phyloP scores from a whole-genome alignment of 345 rosid species.

The Chamaenerion angustifolium region DNA sequence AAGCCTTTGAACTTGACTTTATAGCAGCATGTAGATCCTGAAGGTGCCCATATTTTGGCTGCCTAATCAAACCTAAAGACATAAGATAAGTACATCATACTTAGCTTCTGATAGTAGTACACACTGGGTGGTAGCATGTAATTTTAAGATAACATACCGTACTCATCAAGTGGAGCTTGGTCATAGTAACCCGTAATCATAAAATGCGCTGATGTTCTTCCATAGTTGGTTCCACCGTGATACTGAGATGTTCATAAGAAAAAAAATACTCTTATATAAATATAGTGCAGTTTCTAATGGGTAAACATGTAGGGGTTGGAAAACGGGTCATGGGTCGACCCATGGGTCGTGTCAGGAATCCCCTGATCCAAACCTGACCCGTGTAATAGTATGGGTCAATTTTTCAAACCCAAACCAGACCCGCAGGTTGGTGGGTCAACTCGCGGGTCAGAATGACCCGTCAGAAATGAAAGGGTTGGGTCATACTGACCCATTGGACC shows the following conservation, averaged over 20 bases:
- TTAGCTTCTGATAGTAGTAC: neutral
- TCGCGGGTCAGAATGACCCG: no score
- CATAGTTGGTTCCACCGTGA: slow-evolving; percentile 87
- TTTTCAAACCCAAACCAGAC: no score
- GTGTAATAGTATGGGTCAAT: no score
- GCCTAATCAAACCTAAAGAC: slow-evolving; percentile 36
- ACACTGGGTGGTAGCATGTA: neutral
- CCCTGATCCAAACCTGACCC: no score
- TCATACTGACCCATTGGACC: no score
- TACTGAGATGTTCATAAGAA: slow-evolving; percentile 23
- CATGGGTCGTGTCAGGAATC: no score
- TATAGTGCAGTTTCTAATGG: no score
- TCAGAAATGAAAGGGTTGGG: no score
- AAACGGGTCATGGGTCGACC: no score
- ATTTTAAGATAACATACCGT: slow-evolving; percentile 27
- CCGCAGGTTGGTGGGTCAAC: no score
- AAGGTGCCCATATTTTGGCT: slow-evolving; percentile 81
- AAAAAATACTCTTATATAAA: no score
- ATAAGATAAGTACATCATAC: neutral
- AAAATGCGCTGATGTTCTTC: slow-evolving; percentile 47
- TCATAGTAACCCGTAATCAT: slow-evolving; percentile 53
- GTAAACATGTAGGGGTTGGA: no score
- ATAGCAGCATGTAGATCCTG: slow-evolving; percentile 55
- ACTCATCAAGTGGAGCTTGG: slow-evolving; percentile 79
- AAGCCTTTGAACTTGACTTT: slow-evolving; percentile 37